A percentile compares a stretch with the other conserved stretches of the same genome.
Evolutionary conservation across 305 asterid genomes (phyloP).

Genomic region (Stenogyne calaminthoides): DNA sequence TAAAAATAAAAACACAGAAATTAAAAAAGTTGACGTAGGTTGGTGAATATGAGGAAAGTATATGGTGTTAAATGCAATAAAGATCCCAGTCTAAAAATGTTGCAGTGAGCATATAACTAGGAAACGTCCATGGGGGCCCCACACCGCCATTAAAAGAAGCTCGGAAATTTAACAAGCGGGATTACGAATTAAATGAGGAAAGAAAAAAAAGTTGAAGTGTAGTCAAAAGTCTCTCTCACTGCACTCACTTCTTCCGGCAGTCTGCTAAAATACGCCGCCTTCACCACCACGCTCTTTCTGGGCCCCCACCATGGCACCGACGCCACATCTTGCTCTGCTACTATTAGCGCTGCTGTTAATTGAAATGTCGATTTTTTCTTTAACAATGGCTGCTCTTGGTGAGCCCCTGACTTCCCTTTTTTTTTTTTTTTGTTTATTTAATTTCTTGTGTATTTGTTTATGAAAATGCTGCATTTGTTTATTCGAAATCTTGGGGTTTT

Average conservation of each 20-base stretch:
- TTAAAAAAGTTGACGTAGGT: too few species aligned
- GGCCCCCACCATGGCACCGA: constrained; percentile 48
- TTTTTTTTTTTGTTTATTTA: not conserved
- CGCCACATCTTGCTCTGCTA: constrained; percentile 42
- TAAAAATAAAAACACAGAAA: too few species aligned
- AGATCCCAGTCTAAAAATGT: not conserved
- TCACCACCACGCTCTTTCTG: constrained; percentile 18
- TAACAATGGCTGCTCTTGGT: constrained; percentile 54
- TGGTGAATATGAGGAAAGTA: too few species aligned
- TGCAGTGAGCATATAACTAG: not conserved
- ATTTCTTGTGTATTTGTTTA: not conserved
- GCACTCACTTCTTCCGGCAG: constrained; percentile 9
- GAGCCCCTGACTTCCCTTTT: constrained; percentile 12
- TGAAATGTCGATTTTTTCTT: constrained; percentile 35
- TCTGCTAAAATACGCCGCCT: constrained; percentile 39
- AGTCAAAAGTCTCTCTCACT: constrained; percentile 25
- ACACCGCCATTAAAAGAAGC: not conserved
- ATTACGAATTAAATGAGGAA: constrained; percentile 4
- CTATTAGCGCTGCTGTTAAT: constrained; percentile 36
- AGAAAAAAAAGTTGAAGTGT: not conserved
- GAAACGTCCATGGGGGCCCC: constrained; percentile 25
- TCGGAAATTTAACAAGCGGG: constrained; percentile 14
- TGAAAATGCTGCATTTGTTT: constrained; percentile 22
- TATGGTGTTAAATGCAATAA: too few species aligned
- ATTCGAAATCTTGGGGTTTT: constrained; percentile 13